Evolutionary conservation across 371 early-diverging fungal genomes (phyloP), one percentile per base, ranked within the genome.

Genomic region (Rhizomucor pusillus): DNA sequence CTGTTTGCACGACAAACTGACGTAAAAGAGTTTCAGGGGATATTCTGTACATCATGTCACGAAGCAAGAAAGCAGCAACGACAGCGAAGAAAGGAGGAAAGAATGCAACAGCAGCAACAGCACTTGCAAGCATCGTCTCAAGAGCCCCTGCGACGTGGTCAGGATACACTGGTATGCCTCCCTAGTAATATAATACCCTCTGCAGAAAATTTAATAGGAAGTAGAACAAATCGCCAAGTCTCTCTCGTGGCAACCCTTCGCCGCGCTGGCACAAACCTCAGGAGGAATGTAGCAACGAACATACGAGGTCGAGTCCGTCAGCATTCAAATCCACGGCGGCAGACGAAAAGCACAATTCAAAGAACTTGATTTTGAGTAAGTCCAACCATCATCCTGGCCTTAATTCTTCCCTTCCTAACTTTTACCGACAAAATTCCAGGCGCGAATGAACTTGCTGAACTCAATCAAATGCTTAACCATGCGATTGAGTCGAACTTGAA

Each of bases 41-140:
- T 76, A 33, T 73, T 66, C 37, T 76, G 77, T 55, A 69, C 74
- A 47, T 63, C 66, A 40, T 77, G 77, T 50, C 70, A 73, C 62
- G 70, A 77, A 25, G 62, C 56, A 53, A 53, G 74, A 7, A 67
- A 60, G 54, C 46, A 59, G 43, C 63, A 73, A 22, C 65, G 66
- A 49, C 59, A 65, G 34, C 56, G 47, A 35, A 62, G 69, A 52
- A 40, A 65, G 44, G 69, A 72, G 56, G 73, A 71, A 47, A 56
- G 67, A 65, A 43, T 67, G 48, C 41, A 61, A 39, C 47, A 54
- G 44, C 39, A 54, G 6, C 55, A 52, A 43, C 29, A 50, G n/a
- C 37, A 40, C 41, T 43, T 43, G n/a, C 48, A 1, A 16, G 10
- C 29, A 34, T 10, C 41, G 56, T 43, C n/a, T 22, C 47, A 3